Evolutionary conservation across 805 yeast genomes (phyloP).

Genomic region (Ogataea parapolymorpha): DNA sequence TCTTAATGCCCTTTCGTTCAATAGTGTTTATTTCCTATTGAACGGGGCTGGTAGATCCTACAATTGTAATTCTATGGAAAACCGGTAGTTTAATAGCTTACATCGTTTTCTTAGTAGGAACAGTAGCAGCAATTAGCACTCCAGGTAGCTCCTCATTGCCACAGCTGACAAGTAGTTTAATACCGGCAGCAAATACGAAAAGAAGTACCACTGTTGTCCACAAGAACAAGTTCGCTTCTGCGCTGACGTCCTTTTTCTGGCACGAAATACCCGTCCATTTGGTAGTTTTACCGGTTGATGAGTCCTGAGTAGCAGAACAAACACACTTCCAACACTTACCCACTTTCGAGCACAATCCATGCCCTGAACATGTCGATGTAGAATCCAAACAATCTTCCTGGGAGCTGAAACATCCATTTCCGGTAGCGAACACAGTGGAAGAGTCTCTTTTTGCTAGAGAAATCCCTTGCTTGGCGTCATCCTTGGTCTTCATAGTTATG

Average conservation of each 20-base stretch:
- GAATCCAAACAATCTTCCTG: slow-evolving; percentile 46
- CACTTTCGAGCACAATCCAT: slow-evolving; percentile 47
- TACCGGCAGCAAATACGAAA: slow-evolving; percentile 45
- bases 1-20: slow-evolving; percentile 65
- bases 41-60: slow-evolving; percentile 69
- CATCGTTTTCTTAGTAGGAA: slow-evolving; percentile 37
- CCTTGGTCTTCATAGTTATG: slow-evolving; percentile 17
- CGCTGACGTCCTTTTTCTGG: slow-evolving; percentile 62
- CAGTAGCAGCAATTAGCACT: slow-evolving; percentile 58
- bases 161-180: slow-evolving; percentile 48
- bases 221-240: slow-evolving; percentile 62
- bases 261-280: slow-evolving; percentile 60
- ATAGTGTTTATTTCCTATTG: slow-evolving; percentile 25
- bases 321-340: slow-evolving; percentile 48
- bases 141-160: slow-evolving; percentile 69
- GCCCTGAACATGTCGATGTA: slow-evolving; percentile 50
- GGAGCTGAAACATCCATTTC: slow-evolving; percentile 35
- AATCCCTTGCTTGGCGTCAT: slow-evolving; percentile 5
- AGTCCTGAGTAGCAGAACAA: slow-evolving; percentile 44
- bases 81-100: slow-evolving; percentile 10
- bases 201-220: slow-evolving; percentile 58
- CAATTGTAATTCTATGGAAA: slow-evolving; percentile 28
- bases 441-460: slow-evolving; percentile 25
- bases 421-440: slow-evolving; percentile 12
- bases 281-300: slow-evolving; percentile 43